Percentiles rank a stretch among this genome's conserved stretches.
Conservation (phyloP, 768 basidiomycete genomes). For the Lactarius pseudohatsudake region DNA sequence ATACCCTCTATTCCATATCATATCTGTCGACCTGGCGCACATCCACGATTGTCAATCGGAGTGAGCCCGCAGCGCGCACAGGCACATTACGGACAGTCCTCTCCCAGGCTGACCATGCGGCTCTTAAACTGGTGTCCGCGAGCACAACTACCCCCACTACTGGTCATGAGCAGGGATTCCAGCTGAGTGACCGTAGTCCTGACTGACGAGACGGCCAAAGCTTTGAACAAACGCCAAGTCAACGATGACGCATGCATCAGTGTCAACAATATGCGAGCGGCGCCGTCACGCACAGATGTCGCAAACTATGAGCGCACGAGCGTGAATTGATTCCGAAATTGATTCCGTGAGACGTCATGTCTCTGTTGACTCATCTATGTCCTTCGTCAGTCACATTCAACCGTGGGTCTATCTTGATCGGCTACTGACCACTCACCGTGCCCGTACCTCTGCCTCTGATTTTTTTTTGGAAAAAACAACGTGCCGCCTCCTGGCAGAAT, state of each 20-base stretch:
- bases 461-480: no score
- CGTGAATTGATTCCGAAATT: neutral
- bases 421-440: no score
- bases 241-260: neutral
- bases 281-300: neutral
- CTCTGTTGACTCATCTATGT: neutral
- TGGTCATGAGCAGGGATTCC: neutral
- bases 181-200: neutral
- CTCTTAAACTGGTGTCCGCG: neutral
- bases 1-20: neutral
- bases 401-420: no score
- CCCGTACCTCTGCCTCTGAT: no score
- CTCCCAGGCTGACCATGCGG: neutral
- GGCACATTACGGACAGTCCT: neutral
- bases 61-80: neutral
- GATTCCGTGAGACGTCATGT: neutral
- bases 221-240: neutral
- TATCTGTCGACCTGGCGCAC: neutral
- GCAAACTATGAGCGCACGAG: no score
- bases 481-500: neutral
- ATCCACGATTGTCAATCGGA: neutral
- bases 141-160: neutral
- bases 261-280: neutral
- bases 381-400: no score
- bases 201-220: neutral